Conservation (phyloP, 2,329 filamentous ascomycete genomes). For the Clathrospora elynae region DNA sequence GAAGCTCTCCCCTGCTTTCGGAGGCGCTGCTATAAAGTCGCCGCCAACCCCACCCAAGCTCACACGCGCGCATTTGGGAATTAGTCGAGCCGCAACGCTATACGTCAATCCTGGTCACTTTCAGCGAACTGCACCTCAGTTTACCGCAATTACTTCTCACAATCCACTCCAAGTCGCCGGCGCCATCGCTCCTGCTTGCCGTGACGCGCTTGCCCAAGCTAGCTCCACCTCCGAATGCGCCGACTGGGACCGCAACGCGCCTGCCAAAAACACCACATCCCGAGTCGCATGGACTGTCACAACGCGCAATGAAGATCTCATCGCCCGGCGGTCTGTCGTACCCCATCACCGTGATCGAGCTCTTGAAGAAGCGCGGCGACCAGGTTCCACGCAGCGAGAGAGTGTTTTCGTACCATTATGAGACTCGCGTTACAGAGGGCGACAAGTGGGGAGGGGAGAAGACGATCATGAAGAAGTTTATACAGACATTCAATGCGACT, state of each 20-base stretch:
- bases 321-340: constrained; percentile 71
- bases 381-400: constrained; percentile 74
- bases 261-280: constrained; percentile 22
- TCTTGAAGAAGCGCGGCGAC: constrained; percentile 78
- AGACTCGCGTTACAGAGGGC: constrained; percentile 69
- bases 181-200: constrained; percentile 3
- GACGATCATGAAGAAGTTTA: constrained; percentile 70
- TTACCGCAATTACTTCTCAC: background rate
- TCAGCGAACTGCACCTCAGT: constrained; percentile 7
- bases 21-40: too few species aligned
- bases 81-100: constrained; percentile 20
- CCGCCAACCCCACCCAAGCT: constrained; percentile 4
- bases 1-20: too few species aligned
- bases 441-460: constrained; percentile 76
- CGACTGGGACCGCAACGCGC: constrained; percentile 35
- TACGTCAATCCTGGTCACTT: constrained; percentile 22
- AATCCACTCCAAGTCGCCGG: background rate
- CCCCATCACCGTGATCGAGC: constrained; percentile 87
- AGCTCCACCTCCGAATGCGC: constrained; percentile 39
- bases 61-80: too few species aligned
- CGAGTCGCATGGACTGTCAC: constrained; percentile 40
- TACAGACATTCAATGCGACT: constrained; percentile 80
- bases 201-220: background rate
- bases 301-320: constrained; percentile 54
- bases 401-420: constrained; percentile 86